Evolutionary conservation across 1,139 yeast genomes (phyloP), one percentile per base, ranked within the genome.

Genomic region (Zygoascus meyerae): DNA sequence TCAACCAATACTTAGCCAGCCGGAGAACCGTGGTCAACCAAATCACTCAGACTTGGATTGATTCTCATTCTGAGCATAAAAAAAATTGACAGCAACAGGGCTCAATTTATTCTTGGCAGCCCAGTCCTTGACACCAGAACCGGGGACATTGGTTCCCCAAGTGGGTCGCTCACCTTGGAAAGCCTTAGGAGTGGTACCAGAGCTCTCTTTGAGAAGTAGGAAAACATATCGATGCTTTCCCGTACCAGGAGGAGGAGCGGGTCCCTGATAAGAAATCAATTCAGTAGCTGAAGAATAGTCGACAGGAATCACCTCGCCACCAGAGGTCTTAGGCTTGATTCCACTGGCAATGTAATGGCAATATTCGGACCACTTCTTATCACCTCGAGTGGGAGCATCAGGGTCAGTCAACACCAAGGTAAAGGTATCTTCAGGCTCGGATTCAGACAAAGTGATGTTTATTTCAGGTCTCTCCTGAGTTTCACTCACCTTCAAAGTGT

Each of bases 401-500:
- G 97, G 97, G 64, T 89, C 96, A 2, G 96, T 89, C 56, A 89
- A 58, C 2, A 85, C 85, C 55, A 89, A 68, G 2, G 92, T 80
- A 66, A 83, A 86, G 45, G 72, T 68, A 54, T 81, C 86, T n/a
- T 68, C 63, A 17, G 67, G 61, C 32, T 52, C 51, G 30, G 48
- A 30, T 16, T 69, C 60, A 37, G 57, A 50, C 52, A 81, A 70
- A 5, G 90, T 79, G 64, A 85, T 79, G 59, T 83, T 84, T 49
- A 87, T 72, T 32, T 66, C 61, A 32, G 96, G 96, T 40, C 59
- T 60, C 16, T 66, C 56, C 65, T 85, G 95, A 26, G 96, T 81
- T 42, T 79, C 82, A 2, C 70, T 73, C 5, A 79, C 81, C 45
- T 72, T 66, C 50, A 89, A 70, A 4, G 82, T 76, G 67, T 89